Evolutionary conservation across 257 asterid species (phyloP).

Genomic region (Ilex asprella): DNA sequence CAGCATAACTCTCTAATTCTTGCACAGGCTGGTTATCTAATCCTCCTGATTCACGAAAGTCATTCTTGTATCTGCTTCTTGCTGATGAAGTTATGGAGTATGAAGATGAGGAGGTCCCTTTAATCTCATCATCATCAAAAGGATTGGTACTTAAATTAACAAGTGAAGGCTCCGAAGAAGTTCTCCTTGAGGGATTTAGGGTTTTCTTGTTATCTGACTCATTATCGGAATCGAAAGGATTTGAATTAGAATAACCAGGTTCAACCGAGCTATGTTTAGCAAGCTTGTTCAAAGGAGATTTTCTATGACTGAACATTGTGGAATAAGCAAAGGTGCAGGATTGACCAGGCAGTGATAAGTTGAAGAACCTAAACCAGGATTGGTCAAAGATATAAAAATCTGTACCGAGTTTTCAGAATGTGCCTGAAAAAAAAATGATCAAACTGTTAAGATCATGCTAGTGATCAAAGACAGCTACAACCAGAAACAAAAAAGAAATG

Average conservation of each 20-base stretch:
- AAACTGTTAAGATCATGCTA: too few species aligned
- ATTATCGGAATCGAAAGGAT: slow-evolving; percentile 78
- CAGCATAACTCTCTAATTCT: slow-evolving; percentile 74
- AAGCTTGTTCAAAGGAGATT: slow-evolving; percentile 45
- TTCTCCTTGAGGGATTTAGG: slow-evolving; percentile 38
- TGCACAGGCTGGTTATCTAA: slow-evolving; percentile 61
- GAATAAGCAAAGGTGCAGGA: slow-evolving; percentile 6
- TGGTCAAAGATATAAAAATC: slow-evolving; percentile 1
- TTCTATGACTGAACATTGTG: slow-evolving; percentile 63
- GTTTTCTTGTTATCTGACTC: slow-evolving; percentile 50
- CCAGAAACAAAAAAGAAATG: too few species aligned
- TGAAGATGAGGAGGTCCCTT: slow-evolving; percentile 34
- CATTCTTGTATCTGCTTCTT: slow-evolving; percentile 57
- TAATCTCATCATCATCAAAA: slow-evolving; percentile 52
- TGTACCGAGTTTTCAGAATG: too few species aligned
- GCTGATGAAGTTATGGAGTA: slow-evolving; percentile 32
- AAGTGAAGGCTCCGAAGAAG: slow-evolving; percentile 56
- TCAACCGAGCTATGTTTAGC: slow-evolving; percentile 40
- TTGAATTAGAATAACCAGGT: slow-evolving; percentile 23
- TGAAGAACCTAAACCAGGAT: slow-evolving; percentile 6
- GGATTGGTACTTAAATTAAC: slow-evolving; percentile 42
- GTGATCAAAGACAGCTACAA: too few species aligned
- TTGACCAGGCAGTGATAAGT: slow-evolving; percentile 6
- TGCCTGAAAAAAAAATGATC: too few species aligned
- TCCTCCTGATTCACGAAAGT: slow-evolving; percentile 70